phyloP scores from a whole-genome alignment of 352 stramenopile genomes.

The Proteromonas lacertae region DNA sequence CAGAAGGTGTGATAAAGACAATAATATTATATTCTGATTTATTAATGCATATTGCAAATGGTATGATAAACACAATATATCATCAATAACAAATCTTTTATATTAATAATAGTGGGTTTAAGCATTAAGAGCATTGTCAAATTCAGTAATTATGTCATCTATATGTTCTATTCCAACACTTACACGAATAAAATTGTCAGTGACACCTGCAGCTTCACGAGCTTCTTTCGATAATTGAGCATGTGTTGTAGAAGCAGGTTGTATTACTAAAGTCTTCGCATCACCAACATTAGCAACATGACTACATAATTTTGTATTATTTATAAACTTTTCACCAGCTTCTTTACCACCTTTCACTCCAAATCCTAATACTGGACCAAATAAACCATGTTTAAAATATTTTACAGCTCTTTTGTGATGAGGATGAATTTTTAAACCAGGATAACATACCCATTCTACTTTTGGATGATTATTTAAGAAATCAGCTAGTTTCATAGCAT shows the following conservation, averaged over 20 bases:
- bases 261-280: conserved; percentile 22
- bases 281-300: conserved; percentile 25
- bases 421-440: conserved; percentile 31
- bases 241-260: conserved; percentile 56
- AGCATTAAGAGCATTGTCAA: conserved; percentile 49
- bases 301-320: conserved; percentile 19
- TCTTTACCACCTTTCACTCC: conserved; percentile 19
- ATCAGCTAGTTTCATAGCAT: conserved; percentile 40
- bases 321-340: conserved; percentile 15
- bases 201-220: conserved; percentile 42
- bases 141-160: conserved; percentile 62
- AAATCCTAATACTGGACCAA: conserved; percentile 25
- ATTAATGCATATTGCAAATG: too few species aligned
- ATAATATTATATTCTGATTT: too few species aligned
- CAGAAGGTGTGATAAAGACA: too few species aligned
- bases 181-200: conserved; percentile 59
- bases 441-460: conserved; percentile 56
- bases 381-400: conserved; percentile 21
- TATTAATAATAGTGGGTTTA: too few species aligned
- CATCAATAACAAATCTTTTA: too few species aligned
- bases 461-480: conserved; percentile 38
- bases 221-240: conserved; percentile 57
- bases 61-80: too few species aligned
- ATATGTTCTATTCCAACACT: conserved; percentile 66
- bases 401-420: conserved; percentile 25